Percentiles rank a stretch among this genome's conserved stretches.
Conservation (phyloP, 495 filamentous ascomycete genomes). For the Penicillium macrosclerotiorum region DNA sequence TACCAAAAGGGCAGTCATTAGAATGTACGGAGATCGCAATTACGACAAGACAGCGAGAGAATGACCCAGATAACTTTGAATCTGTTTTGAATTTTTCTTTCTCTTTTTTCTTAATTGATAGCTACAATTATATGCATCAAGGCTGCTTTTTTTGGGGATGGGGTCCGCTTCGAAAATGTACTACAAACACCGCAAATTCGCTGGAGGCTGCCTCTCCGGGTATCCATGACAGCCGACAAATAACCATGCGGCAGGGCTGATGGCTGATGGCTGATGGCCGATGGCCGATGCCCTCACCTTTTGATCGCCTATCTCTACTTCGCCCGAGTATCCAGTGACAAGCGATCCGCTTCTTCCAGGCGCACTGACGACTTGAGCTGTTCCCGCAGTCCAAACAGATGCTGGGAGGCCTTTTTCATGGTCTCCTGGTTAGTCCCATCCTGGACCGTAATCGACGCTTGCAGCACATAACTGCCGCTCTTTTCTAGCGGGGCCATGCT, state of each 20-base stretch:
- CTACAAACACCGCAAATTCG: neutral
- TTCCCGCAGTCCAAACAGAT: constrained; percentile 60
- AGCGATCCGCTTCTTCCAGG: constrained; percentile 59
- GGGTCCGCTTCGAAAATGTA: no score
- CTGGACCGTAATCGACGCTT: constrained; percentile 46
- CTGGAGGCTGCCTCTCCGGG: constrained; percentile 26
- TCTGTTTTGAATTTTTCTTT: neutral
- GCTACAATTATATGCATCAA: neutral
- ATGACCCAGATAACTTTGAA: neutral
- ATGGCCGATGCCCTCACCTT: no score
- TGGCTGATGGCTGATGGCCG: no score
- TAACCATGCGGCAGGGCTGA: neutral
- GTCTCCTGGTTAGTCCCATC: constrained; percentile 52
- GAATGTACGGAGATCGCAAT: no score
- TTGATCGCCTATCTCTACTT: constrained; percentile 23
- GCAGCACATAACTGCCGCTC: constrained; percentile 51
- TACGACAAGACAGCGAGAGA: neutral
- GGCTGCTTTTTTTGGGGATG: neutral
- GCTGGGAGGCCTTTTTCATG: constrained; percentile 55
- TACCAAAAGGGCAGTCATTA: constrained; percentile 7
- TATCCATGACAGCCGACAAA: constrained; percentile 18
- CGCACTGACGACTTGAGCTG: constrained; percentile 63
- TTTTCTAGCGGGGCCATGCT: constrained; percentile 42
- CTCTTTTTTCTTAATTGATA: neutral
- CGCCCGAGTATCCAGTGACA: constrained; percentile 65